Base-by-base conservation (phyloP, 177 flowering plant species). In the Vitis hybrid region DNA sequence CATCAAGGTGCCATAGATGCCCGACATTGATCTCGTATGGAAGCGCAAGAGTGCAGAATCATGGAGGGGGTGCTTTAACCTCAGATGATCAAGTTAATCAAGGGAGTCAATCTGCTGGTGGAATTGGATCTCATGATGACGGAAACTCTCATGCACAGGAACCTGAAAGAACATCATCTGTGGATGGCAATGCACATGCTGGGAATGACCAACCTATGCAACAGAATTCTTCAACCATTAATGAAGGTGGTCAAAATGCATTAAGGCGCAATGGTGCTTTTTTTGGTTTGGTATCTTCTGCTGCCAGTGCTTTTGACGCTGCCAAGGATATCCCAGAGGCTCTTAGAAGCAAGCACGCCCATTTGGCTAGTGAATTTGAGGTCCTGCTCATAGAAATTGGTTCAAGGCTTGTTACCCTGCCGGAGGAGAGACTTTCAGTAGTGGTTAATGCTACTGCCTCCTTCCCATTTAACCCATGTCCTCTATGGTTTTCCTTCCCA, bases 361-460 rank as follows among this genome's bases (percentile, higher is more conserved):
- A 96, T 85, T 82, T 96, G 84, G 99, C 99, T 68, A 73, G 93
- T 76, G 99, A 96, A 81, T 98, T 96, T 76, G 99, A 96, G 98
- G 76, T 77, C 74, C 84, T 96, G 74, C 95, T 96, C 32, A 91
- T 98, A 10, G 99, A 96, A 84, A 91, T 96, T 70, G 99, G 99
- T 57, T 90, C 98, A 55, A 86, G 99, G 75, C 93, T 96, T 85
- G 99, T 92, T 13, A 93, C 97, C 8, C 82, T 93, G 72, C 98
- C 99, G 9, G 99, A 93, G 79, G 99, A 96, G 90, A 21, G 21
- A 21, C 21, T 21, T 21, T 21, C 1, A 21, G 21, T 21, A 21
- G 21, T 21, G 21, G 21, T 21, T 21, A 21, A 21, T 21, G 21
- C 21, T 21, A 21, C 21, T 21, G 21, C 21, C 21, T 21, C 21